Evolutionary conservation across 352 stramenopile genomes (phyloP), one percentile per base, ranked within the genome.

Genomic region (Pythium vanterpoolii): DNA sequence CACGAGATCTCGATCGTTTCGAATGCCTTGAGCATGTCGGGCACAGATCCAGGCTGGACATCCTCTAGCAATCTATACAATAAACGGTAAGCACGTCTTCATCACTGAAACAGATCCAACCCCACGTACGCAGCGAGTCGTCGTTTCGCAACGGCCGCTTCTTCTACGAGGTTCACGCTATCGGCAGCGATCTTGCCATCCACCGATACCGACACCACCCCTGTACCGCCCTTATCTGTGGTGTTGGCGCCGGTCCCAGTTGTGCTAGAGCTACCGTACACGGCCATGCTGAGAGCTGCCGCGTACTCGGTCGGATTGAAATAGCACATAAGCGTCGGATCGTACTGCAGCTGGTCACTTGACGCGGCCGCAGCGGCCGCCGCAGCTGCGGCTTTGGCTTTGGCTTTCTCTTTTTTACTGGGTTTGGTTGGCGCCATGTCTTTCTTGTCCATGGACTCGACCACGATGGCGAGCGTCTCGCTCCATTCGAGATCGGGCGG

Each of bases 231-330:
- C n/a, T n/a, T n/a, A n/a, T 34, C 38, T 21, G 48, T 66, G 16
- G 9, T 56, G 13, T 26, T 56, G 5, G 36, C 26, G 24, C 44
- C 50, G 5, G 44, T 50, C 0, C 48, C 59, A 19, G 67, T 68
- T 7, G 33, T 33, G 11, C 4, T 42, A 47, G 50, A 64, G 62
- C 54, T 30, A 59, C 62, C 28, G 63, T 77, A 31, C 30, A 58
- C 31, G 0, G 75, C 77, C 5, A 76, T 88, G 45, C 80, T 83
- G 1, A 90, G 72, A 24, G 80, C 80, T 0, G 81, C 74, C 3
- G 81, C 61, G 60, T 91, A 91, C 56, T 91, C 81, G 38, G 68
- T 88, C 42, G 81, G 81, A 44, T 90, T 93, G 55, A 90, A 93
- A 51, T 89, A 90, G 31, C 76, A 83, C 54, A 86, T 71, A 44